Percentiles rank a stretch among this genome's conserved stretches.
These are phyloP conservation scores for Pythium monospermum DNA, from an alignment of 352 stramenopile species.

Conservation along the genomic window DNA sequence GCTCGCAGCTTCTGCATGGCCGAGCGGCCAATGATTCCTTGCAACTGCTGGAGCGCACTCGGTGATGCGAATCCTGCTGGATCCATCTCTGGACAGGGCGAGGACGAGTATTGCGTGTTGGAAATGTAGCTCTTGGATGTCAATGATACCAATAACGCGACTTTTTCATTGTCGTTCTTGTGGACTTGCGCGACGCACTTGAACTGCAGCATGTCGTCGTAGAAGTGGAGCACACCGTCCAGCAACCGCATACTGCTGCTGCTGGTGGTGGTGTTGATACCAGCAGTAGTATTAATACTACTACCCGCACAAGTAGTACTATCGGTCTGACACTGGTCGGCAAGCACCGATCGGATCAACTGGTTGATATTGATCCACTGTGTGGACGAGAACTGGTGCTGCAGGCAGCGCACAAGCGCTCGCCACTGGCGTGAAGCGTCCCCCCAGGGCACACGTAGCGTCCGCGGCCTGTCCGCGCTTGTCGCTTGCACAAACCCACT, in stretches of 20 bases:
- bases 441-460: slow-evolving; percentile 9
- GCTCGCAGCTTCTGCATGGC: slow-evolving; percentile 11
- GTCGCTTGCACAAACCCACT: slow-evolving; percentile 10
- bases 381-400: slow-evolving; percentile 17
- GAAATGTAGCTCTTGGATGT: slow-evolving; percentile 7
- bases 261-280: not conserved
- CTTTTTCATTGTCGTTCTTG: not conserved
- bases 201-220: slow-evolving; percentile 16
- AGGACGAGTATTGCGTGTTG: not conserved
- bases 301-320: too few relatives aligned
- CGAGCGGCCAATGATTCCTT: slow-evolving; percentile 8
- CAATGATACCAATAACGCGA: slow-evolving; percentile 5
- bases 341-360: slow-evolving; percentile 5
- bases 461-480: not conserved
- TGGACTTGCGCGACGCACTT: slow-evolving; percentile 19
- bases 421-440: slow-evolving; percentile 13
- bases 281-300: too few relatives aligned
- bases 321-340: slow-evolving; percentile 7
- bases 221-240: slow-evolving; percentile 20
- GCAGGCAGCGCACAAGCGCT: slow-evolving; percentile 10
- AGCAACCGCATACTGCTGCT: slow-evolving; percentile 1
- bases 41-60: slow-evolving; percentile 10
- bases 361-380: slow-evolving; percentile 4
- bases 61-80: slow-evolving; percentile 6
- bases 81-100: slow-evolving; percentile 3